These are phyloP conservation scores for Durusdinium trenchii DNA, from an alignment of 73 alveolate genomes.

Conservation along the genomic window DNA sequence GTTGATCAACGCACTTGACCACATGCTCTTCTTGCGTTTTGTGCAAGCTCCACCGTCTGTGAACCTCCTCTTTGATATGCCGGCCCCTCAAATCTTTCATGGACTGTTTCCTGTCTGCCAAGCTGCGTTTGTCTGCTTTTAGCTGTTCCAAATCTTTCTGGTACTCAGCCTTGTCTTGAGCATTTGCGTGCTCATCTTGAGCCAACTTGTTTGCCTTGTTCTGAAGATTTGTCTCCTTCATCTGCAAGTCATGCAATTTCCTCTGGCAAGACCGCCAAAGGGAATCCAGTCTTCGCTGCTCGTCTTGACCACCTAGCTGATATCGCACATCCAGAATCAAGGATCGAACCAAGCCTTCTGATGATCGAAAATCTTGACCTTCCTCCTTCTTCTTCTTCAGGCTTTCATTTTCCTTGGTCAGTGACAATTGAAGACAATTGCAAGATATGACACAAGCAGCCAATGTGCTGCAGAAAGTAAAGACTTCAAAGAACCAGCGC, in stretches of 20 bases:
- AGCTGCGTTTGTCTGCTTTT: conserved; percentile 9
- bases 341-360: not conserved
- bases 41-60: not conserved
- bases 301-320: not conserved
- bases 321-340: not conserved
- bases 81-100: not conserved
- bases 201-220: not conserved
- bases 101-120: not conserved
- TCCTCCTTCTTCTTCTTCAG: not conserved
- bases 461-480: too few relatives aligned
- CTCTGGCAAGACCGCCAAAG: not conserved
- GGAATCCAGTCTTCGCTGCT: not conserved
- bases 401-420: not conserved
- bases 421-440: too few relatives aligned
- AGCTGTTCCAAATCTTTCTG: not conserved
- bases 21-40: not conserved
- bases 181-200: not conserved
- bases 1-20: not conserved
- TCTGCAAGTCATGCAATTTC: not conserved
- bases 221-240: not conserved
- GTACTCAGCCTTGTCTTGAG: not conserved
- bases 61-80: not conserved
- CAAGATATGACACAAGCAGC: too few relatives aligned
- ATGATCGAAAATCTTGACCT: not conserved
- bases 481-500: too few relatives aligned